Conservation (phyloP, 2,329 filamentous ascomycete species). For the Lasiodiplodia citricola region DNA sequence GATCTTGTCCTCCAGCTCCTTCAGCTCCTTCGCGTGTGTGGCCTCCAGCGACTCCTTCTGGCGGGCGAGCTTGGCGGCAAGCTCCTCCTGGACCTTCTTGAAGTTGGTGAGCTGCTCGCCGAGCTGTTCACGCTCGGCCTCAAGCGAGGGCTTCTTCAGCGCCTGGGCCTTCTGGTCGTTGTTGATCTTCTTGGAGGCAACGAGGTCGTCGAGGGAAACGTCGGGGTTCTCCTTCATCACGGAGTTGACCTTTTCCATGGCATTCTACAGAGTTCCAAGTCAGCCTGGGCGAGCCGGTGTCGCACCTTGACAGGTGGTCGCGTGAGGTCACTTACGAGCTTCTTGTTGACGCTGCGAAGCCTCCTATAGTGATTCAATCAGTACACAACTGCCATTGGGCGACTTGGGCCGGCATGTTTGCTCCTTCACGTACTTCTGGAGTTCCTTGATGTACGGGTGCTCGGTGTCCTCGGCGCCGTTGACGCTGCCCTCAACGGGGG, state of each 20-base stretch:
- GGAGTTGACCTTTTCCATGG: slow-evolving; percentile 73
- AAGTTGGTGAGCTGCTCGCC: slow-evolving; percentile 77
- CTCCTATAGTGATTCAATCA: slow-evolving; percentile 61
- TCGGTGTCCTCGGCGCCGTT: slow-evolving; percentile 70
- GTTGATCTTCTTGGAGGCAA: slow-evolving; percentile 76
- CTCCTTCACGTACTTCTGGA: slow-evolving; percentile 81
- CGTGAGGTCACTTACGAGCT: slow-evolving; percentile 71
- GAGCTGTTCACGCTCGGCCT: slow-evolving; percentile 69
- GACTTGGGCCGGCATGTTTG: background rate
- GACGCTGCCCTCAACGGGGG: slow-evolving; percentile 31
- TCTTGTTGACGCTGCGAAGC: slow-evolving; percentile 92
- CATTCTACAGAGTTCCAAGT: slow-evolving; percentile 56
- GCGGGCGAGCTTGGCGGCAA: slow-evolving; percentile 63
- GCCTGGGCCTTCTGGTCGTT: slow-evolving; percentile 78
- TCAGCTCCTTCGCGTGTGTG: slow-evolving; percentile 62
- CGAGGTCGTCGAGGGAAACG: slow-evolving; percentile 75
- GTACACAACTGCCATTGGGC: background rate
- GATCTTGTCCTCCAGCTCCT: slow-evolving; percentile 60
- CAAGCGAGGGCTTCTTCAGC: slow-evolving; percentile 75
- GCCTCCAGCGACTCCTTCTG: slow-evolving; percentile 63
- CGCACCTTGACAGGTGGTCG: background rate
- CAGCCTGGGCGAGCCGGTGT: slow-evolving; percentile 30
- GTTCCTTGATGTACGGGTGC: slow-evolving; percentile 81
- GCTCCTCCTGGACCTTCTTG: slow-evolving; percentile 77
- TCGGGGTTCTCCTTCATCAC: slow-evolving; percentile 72